A percentile compares a stretch with the other conserved stretches of the same genome.
These are phyloP conservation scores for Chamaenerion angustifolium DNA, from an alignment of 345 rosid genomes.

Conservation along the genomic window DNA sequence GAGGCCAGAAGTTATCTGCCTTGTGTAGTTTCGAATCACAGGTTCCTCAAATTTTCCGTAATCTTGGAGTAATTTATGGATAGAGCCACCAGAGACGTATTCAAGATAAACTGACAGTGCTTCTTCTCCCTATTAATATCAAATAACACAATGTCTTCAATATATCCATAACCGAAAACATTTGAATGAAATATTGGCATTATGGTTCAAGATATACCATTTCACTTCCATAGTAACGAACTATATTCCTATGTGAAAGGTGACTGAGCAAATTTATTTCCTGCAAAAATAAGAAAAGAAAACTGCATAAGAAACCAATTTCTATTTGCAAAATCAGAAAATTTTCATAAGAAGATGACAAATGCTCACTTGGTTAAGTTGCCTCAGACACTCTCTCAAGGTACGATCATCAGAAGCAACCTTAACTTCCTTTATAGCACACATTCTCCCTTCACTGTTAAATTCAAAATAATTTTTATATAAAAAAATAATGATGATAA, in stretches of 20 bases:
- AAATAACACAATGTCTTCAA: conserved; percentile 6
- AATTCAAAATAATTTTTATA: conserved; percentile 13
- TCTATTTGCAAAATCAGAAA: neutral
- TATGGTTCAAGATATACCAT: conserved; percentile 38
- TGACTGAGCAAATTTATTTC: conserved; percentile 85
- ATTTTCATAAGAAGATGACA: neutral
- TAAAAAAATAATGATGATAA: neutral
- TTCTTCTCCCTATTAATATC: conserved; percentile 56
- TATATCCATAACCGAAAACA: neutral
- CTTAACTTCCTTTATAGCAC: conserved; percentile 93
- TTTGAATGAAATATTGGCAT: neutral
- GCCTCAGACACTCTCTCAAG: conserved; percentile 79
- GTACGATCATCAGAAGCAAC: conserved; percentile 68
- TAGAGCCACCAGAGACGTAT: conserved; percentile 92
- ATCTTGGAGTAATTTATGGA: conserved; percentile 85
- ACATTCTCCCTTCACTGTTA: conserved; percentile 76
- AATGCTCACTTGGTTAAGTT: conserved; percentile 66
- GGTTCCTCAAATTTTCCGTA: conserved; percentile 88
- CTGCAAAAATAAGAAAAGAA: conserved; percentile 26
- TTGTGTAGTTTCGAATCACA: conserved; percentile 81
- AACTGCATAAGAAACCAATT: neutral
- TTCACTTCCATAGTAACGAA: conserved; percentile 85
- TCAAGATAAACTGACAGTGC: conserved; percentile 90
- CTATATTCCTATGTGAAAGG: conserved; percentile 84
- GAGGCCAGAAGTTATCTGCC: conserved; percentile 83